These are phyloP conservation scores for Arctostaphylos glauca DNA, from an alignment of 148 eudicot genomes.

Conservation along the genomic window DNA sequence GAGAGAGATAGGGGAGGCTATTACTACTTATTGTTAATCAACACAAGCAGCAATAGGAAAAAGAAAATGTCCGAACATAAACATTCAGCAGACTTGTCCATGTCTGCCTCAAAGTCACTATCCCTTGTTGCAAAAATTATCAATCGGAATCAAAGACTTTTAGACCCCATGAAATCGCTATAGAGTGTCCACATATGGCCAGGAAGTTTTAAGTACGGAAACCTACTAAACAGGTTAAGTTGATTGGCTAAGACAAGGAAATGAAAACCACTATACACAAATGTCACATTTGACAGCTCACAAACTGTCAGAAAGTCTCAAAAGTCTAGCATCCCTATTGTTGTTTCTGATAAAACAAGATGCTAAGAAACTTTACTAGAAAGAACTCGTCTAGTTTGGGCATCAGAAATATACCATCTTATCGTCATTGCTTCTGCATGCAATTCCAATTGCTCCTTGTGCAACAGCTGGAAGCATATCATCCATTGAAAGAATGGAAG, in stretches of 20 bases:
- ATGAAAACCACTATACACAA: not conserved
- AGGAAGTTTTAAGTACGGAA: not conserved
- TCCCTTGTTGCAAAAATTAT: too few relatives aligned
- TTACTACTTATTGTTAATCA: too few relatives aligned
- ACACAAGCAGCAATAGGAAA: too few relatives aligned
- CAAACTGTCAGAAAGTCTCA: not conserved
- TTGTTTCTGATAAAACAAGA: not conserved
- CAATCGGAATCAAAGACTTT: too few relatives aligned
- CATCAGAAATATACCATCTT: constrained; percentile 52
- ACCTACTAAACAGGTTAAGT: not conserved
- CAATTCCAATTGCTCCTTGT: constrained; percentile 96
- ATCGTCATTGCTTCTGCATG: constrained; percentile 78
- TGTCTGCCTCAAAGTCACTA: too few relatives aligned
- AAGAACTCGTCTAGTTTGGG: constrained; percentile 5
- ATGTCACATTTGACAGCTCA: not conserved
- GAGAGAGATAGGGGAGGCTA: too few relatives aligned
- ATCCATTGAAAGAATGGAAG: constrained; percentile 72
- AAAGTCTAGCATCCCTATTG: not conserved
- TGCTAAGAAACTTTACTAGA: not conserved
- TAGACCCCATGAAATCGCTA: not conserved
- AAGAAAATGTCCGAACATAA: too few relatives aligned
- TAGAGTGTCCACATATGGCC: not conserved
- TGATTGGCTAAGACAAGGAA: not conserved
- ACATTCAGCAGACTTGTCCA: too few relatives aligned
- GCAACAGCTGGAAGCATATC: constrained; percentile 99